Evolutionary conservation across 2,329 filamentous ascomycete species (phyloP), one percentile per base, ranked within the genome.

Genomic region (Phialophora chinensis): DNA sequence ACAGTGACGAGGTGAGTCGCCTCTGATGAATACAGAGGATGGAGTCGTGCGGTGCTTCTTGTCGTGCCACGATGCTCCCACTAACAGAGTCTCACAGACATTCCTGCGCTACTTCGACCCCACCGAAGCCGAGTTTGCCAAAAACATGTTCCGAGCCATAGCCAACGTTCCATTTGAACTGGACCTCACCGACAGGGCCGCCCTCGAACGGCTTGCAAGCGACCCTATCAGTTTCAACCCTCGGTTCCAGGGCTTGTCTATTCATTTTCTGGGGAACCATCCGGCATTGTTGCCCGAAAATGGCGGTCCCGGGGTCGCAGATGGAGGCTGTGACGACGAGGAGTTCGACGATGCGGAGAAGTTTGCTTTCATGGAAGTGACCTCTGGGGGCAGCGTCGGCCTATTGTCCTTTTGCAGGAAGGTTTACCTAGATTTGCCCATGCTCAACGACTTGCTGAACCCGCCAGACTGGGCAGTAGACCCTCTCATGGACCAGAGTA

Each of bases 81-180:
- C 38, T 44, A n/a, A 44, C 49, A 27, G 49, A 27, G 20, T 52
- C 1, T 23, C 10, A 52, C 20, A 52, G 25, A 52, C 49, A 11
- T 52, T 52, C 23, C 49, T 25, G 49, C 49, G 49, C 25, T 52
- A 52, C 25, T 52, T 52, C 23, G 49, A 52, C 10, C 49, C 49
- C 10, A 52, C 49, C 14, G 49, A 52, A 25, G 49, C 49, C 25
- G 49, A 25, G 4, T 52, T 52, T 17, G 49, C 49, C 49, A 52
- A 52, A 11, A 52, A 52, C 49, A 52, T 52, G 20, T 52, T 52
- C 49, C 49, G 20, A 27, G 49, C 49, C 11, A 17, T 52, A 4
- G 49, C 49, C 20, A 52, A 52, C 23, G 49, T 52, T 1, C 49
- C 49, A 25, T 52, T 52, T 23, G 49, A 52, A 14, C 49, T 52